These are phyloP conservation scores for Helianthus annuus DNA, from an alignment of 129 eudicot genomes.

Conservation along the genomic window DNA sequence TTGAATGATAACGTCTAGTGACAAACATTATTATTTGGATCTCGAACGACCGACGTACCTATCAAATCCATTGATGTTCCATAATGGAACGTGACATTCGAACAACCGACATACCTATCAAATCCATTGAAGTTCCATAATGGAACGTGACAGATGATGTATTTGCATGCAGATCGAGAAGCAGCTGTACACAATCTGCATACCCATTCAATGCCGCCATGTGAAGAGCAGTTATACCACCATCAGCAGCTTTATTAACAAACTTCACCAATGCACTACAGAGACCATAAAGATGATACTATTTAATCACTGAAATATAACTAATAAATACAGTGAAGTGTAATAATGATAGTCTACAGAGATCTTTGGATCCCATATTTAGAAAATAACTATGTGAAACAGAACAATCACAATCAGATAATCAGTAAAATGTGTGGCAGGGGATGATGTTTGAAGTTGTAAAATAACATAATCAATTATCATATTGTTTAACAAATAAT, in stretches of 20 bases:
- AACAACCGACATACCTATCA: conserved; percentile 52
- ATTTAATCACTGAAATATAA: conserved; percentile 5
- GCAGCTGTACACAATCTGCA: conserved; percentile 90
- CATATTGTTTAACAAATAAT: background rate
- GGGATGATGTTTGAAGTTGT: conserved; percentile 1
- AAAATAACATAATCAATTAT: background rate
- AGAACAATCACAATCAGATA: background rate
- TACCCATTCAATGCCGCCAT: conserved; percentile 96
- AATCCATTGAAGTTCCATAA: conserved; percentile 90
- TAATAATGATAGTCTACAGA: background rate
- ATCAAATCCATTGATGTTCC: conserved; percentile 89
- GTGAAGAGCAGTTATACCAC: conserved; percentile 96
- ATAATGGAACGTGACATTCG: conserved; percentile 72
- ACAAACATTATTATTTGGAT: background rate
- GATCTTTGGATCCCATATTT: background rate
- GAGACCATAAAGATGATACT: conserved; percentile 11
- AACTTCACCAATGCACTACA: conserved; percentile 88
- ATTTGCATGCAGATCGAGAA: conserved; percentile 86
- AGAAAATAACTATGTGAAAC: conserved; percentile 5
- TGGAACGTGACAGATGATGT: conserved; percentile 80
- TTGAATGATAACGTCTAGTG: background rate
- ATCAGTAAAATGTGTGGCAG: background rate
- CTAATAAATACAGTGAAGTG: conserved; percentile 5
- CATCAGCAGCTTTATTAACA: conserved; percentile 93
- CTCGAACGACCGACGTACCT: conserved; percentile 38